Percentiles rank a stretch among this genome's conserved stretches.
Evolutionary conservation across 306 rosid species (phyloP).

Genomic region (Trifolium fragiferum): DNA sequence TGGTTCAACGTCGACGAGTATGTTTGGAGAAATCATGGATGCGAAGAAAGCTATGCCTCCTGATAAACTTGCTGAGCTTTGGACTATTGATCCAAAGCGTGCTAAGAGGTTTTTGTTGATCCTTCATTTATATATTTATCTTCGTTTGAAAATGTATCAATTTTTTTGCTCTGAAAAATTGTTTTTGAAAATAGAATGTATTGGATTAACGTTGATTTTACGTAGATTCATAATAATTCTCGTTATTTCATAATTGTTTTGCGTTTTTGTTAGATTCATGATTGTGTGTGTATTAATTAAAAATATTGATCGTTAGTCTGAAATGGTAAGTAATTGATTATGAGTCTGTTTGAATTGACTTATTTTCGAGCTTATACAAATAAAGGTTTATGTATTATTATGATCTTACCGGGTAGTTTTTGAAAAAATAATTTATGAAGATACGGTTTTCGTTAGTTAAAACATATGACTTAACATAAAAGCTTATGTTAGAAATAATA

Average conservation of each 20-base stretch:
- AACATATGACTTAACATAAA: too few relatives aligned
- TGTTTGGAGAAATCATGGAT: constrained; percentile 93
- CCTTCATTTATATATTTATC: constrained; percentile 23
- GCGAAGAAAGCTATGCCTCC: constrained; percentile 99
- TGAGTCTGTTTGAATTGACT: not conserved
- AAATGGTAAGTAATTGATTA: not conserved
- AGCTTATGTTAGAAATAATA: too few relatives aligned
- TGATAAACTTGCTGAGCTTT: constrained; percentile 98
- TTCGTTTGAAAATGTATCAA: constrained; percentile 18
- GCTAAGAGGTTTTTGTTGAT: constrained; percentile 79
- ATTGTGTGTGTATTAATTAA: constrained; percentile 3
- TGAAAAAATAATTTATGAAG: too few relatives aligned
- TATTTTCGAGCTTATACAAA: too few relatives aligned
- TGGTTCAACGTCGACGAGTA: constrained; percentile 67
- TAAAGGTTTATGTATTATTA: too few relatives aligned
- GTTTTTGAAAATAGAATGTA: not conserved
- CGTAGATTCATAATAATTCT: not conserved
- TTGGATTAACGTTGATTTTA: constrained; percentile 8
- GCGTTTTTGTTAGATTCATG: not conserved
- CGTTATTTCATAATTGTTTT: not conserved
- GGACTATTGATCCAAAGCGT: constrained; percentile 93
- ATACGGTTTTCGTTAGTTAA: too few relatives aligned
- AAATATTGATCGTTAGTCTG: not conserved
- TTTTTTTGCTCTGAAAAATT: not conserved
- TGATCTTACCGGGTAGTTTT: too few relatives aligned